Evolutionary conservation across 192 early-diverging fungal genomes (phyloP).

Genomic region (Coemansia sp.): DNA sequence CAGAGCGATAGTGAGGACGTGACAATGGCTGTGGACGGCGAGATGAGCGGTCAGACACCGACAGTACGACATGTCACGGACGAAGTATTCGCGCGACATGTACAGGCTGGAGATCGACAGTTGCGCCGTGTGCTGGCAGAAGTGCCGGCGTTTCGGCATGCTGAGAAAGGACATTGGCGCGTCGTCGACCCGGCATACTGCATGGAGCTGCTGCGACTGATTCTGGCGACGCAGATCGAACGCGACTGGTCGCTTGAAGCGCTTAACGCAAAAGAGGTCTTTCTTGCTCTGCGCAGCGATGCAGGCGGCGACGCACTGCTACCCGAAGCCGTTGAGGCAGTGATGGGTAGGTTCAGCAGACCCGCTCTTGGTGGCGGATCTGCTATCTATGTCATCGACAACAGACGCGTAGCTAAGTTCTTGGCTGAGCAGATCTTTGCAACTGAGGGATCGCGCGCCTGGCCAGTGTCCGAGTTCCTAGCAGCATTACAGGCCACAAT

Average conservation of each 20-base stretch:
- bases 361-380: not conserved
- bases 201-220: conserved; percentile 40
- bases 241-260: conserved; percentile 34
- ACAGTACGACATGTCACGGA: conserved; percentile 13
- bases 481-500: conserved; percentile 31
- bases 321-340: conserved; percentile 31
- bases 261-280: conserved; percentile 14
- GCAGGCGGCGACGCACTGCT: conserved; percentile 10
- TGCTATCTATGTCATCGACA: conserved; percentile 24
- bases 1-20: conserved; percentile 4
- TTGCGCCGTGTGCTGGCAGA: conserved; percentile 31
- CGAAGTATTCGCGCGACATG: conserved; percentile 18
- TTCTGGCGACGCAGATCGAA: conserved; percentile 42
- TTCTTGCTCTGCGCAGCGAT: conserved; percentile 17
- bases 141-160: conserved; percentile 38
- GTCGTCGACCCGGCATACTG: conserved; percentile 31
- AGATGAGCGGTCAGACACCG: not conserved
- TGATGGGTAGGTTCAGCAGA: conserved; percentile 27
- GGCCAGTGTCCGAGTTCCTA: conserved; percentile 42
- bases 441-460: conserved; percentile 26
- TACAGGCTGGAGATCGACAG: conserved; percentile 21
- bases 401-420: conserved; percentile 25
- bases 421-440: conserved; percentile 49
- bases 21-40: not conserved
- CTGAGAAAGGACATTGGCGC: conserved; percentile 27